phyloP scores from a whole-genome alignment of 2,329 filamentous ascomycete genomes.

The Colletotrichum liaoningense region DNA sequence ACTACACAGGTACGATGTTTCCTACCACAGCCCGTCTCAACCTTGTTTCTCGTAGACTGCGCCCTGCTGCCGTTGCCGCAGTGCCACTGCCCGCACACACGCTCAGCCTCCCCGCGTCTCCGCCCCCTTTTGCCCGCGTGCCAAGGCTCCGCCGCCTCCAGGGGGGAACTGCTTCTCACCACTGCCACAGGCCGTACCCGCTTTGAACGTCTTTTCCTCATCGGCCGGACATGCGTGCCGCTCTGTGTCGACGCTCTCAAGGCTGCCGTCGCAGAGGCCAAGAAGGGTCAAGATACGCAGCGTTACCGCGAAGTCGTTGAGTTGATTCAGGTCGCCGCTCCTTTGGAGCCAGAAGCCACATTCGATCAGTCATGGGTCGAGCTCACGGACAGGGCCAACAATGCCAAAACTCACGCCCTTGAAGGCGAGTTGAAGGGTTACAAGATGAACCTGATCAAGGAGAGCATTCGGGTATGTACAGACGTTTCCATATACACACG shows the following conservation, averaged over 20 bases:
- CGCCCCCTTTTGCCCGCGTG: constrained; percentile 20
- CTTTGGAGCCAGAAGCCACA: constrained; percentile 74
- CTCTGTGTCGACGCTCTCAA: constrained; percentile 85
- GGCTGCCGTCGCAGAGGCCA: constrained; percentile 80
- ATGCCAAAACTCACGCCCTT: constrained; percentile 77
- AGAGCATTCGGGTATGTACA: constrained; percentile 84
- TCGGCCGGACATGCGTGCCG: constrained; percentile 81
- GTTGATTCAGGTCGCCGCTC: constrained; percentile 71
- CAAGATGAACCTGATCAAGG: constrained; percentile 97
- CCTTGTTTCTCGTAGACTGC: constrained; percentile 26
- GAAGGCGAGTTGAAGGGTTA: constrained; percentile 90
- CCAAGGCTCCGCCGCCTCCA: constrained; percentile 22
- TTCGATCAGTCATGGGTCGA: constrained; percentile 83
- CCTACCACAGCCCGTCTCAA: constrained; percentile 4
- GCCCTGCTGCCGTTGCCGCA: constrained; percentile 15
- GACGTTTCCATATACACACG: neutral
- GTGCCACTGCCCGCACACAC: neutral
- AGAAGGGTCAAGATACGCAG: constrained; percentile 77
- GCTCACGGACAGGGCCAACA: constrained; percentile 73
- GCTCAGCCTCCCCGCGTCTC: constrained; percentile 27
- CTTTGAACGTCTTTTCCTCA: constrained; percentile 83
- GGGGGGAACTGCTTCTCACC: constrained; percentile 10
- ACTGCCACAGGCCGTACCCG: constrained; percentile 76
- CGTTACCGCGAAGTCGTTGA: constrained; percentile 78
- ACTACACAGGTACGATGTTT: constrained; percentile 79